These are phyloP conservation scores for Avena eriantha DNA, from an alignment of 176 grass and related monocot genomes.

Conservation along the genomic window DNA sequence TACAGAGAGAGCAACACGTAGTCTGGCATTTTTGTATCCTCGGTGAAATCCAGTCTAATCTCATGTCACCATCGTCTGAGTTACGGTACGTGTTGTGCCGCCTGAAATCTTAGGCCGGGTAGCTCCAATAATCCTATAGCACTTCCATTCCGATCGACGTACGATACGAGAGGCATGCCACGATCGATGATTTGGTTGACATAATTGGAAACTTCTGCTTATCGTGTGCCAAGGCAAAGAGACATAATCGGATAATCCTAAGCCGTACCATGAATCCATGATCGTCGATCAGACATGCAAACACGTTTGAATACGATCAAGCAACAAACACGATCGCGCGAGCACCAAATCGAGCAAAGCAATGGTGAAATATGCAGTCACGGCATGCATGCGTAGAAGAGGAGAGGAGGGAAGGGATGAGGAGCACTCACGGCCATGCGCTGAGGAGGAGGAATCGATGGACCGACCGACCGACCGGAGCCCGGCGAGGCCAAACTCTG, in stretches of 20 bases:
- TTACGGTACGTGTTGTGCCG: not conserved
- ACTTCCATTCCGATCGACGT: not conserved
- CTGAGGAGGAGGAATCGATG: conserved; percentile 1
- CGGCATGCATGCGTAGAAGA: not conserved
- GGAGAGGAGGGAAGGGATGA: not conserved
- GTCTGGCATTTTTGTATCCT: not conserved
- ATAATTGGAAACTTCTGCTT: too few relatives aligned
- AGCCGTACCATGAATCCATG: too few relatives aligned
- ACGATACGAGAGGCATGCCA: too few relatives aligned
- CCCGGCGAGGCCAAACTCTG: not conserved
- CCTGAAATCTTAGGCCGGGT: not conserved
- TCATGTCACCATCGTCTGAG: too few relatives aligned
- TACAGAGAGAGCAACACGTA: not conserved
- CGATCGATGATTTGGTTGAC: not conserved
- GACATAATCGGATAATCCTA: too few relatives aligned
- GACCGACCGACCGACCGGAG: not conserved
- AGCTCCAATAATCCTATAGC: not conserved
- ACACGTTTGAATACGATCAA: too few relatives aligned
- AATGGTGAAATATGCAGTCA: too few relatives aligned
- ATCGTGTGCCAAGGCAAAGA: too few relatives aligned
- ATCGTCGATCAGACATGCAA: too few relatives aligned
- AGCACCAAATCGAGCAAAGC: not conserved
- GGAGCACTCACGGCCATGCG: conserved; percentile 60
- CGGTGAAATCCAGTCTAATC: not conserved
- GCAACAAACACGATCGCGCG: too few relatives aligned